Percentiles rank a stretch among this genome's conserved stretches.
phyloP scores from a whole-genome alignment of 208 protist genomes.

The Leishmania tarentolae region DNA sequence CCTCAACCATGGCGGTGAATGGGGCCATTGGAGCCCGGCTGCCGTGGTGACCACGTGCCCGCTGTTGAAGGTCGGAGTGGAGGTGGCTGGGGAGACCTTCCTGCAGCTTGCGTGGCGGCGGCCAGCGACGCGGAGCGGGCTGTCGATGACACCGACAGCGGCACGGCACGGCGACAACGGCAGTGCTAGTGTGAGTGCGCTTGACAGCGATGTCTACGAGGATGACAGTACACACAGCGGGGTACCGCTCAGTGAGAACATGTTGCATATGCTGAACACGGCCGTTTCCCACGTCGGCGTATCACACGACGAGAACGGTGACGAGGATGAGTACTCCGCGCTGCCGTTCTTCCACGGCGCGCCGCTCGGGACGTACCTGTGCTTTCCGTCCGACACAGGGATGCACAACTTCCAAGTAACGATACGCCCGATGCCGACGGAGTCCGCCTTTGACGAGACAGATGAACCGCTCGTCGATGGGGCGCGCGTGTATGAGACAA shows the following conservation, averaged over 20 bases:
- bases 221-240: neutral
- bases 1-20: slow-evolving; percentile 68
- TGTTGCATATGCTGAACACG: neutral
- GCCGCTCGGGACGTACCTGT: slow-evolving; percentile 39
- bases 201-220: neutral
- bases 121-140: slow-evolving; percentile 15
- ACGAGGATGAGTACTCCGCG: slow-evolving; percentile 23
- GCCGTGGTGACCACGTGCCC: slow-evolving; percentile 71
- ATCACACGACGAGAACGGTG: slow-evolving; percentile 9
- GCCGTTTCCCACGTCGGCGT: slow-evolving; percentile 11
- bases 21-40: slow-evolving; percentile 87
- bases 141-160: slow-evolving; percentile 1
- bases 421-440: slow-evolving; percentile 69
- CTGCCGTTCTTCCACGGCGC: slow-evolving; percentile 7
- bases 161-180: slow-evolving; percentile 1
- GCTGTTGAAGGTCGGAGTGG: slow-evolving; percentile 63
- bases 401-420: slow-evolving; percentile 92
- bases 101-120: slow-evolving; percentile 78
- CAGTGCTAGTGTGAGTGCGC: neutral
- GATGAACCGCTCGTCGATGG: slow-evolving; percentile 85
- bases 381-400: slow-evolving; percentile 67
- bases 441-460: slow-evolving; percentile 72
- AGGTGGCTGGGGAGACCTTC: slow-evolving; percentile 86
- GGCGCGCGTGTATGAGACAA: slow-evolving; percentile 89
- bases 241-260: neutral